Evolutionary conservation across 441 rosid genomes (phyloP).

Genomic region (Populus hybrid): DNA sequence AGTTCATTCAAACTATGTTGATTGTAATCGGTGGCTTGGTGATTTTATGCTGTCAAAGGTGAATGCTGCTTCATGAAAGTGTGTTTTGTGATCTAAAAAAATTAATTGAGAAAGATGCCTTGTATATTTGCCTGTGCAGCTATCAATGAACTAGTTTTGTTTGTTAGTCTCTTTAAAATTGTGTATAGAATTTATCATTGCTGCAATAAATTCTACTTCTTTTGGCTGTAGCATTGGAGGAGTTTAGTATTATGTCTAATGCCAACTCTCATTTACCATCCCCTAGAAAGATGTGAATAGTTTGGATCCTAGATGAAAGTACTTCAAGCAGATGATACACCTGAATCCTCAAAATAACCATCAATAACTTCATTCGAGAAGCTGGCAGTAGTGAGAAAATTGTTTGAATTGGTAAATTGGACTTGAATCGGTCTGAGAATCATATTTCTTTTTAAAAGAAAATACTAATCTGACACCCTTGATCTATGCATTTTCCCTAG

Average conservation of each 20-base stretch:
- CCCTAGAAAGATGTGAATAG: background rate
- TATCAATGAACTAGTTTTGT: background rate
- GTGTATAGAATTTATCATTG: background rate
- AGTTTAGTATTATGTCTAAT: background rate
- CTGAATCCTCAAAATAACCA: background rate
- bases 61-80: conserved; percentile 5
- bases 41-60: conserved; percentile 95
- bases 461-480: background rate
- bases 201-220: background rate
- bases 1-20: conserved; percentile 85
- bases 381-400: background rate
- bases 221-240: background rate
- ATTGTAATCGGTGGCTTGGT: conserved; percentile 96
- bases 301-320: background rate
- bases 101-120: background rate
- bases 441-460: background rate
- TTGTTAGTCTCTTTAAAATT: background rate
- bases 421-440: background rate
- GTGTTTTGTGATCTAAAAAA: conserved; percentile 9
- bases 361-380: background rate
- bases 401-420: background rate
- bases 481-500: background rate
- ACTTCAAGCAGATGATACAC: background rate
- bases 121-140: background rate
- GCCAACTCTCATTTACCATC: background rate